A percentile compares a stretch with the other conserved stretches of the same genome.
Evolutionary conservation across 371 early-diverging fungal species (phyloP).

Genomic region (Apophysomyces variabilis): DNA sequence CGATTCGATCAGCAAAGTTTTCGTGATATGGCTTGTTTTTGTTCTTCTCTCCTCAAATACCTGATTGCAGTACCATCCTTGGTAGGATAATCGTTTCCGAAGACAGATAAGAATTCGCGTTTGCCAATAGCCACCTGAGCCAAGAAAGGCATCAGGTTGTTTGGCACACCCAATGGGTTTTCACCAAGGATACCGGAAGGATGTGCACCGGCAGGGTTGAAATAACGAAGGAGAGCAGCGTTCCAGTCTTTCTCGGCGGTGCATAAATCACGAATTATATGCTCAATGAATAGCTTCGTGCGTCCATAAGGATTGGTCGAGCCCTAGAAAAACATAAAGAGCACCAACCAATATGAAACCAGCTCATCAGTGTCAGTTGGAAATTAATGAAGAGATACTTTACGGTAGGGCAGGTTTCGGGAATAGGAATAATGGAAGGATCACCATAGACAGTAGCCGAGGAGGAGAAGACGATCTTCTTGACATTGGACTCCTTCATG

Average conservation of each 20-base stretch:
- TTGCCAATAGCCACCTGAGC: conserved; percentile 83
- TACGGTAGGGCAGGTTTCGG: conserved; percentile 60
- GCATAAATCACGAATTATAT: conserved; percentile 77
- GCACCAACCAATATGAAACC: too few relatives aligned
- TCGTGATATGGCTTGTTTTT: neutral
- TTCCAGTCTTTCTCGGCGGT: conserved; percentile 68
- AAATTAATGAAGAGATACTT: conserved; percentile 13
- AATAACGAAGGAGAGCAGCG: conserved; percentile 83
- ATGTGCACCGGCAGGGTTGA: conserved; percentile 92
- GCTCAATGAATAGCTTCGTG: conserved; percentile 85
- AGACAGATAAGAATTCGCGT: conserved; percentile 73
- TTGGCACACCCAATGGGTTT: conserved; percentile 80
- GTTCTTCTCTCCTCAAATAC: conserved; percentile 31
- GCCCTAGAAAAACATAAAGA: conserved; percentile 37
- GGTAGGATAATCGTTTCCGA: conserved; percentile 88
- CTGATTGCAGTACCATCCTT: conserved; percentile 88
- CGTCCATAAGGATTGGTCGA: conserved; percentile 87
- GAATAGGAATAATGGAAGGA: conserved; percentile 54
- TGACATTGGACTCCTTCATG: conserved; percentile 65
- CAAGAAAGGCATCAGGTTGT: conserved; percentile 90
- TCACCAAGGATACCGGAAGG: conserved; percentile 88
- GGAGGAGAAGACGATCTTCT: conserved; percentile 79
- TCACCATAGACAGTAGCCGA: conserved; percentile 81
- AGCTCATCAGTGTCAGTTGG: too few relatives aligned
- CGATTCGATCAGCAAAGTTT: neutral